phyloP scores from a whole-genome alignment of 148 eudicot genomes.

The Amaranthus palmeri region DNA sequence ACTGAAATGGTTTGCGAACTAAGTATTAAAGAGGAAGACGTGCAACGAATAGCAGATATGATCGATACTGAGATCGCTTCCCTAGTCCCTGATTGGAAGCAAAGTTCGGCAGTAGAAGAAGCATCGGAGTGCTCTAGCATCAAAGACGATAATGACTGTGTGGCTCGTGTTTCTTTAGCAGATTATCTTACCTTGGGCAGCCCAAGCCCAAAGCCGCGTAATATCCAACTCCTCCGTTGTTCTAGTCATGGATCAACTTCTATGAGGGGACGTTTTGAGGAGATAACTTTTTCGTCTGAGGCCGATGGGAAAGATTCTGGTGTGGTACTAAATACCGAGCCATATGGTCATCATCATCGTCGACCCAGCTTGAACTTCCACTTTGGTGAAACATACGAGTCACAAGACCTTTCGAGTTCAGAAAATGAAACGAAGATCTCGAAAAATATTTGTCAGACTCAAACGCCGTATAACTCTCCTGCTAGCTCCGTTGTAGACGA shows the following conservation, averaged over 20 bases:
- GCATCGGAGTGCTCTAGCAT: constrained; percentile 8
- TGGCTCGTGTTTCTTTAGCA: constrained; percentile 22
- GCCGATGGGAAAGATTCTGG: constrained; percentile 35
- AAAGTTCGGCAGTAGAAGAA: constrained; percentile 26
- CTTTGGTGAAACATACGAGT: constrained; percentile 25
- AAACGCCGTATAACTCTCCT: constrained; percentile 32
- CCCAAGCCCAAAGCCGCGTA: constrained; percentile 25
- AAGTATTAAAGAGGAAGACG: constrained; percentile 66
- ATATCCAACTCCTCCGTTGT: constrained; percentile 37
- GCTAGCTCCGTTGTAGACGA: constrained; percentile 23
- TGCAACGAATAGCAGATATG: constrained; percentile 73
- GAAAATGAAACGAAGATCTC: constrained; percentile 22
- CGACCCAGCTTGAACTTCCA: constrained; percentile 34
- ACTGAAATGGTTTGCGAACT: constrained; percentile 80
- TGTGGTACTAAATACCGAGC: constrained; percentile 30
- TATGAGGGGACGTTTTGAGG: constrained; percentile 74
- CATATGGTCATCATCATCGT: constrained; percentile 41
- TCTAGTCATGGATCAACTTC: constrained; percentile 50
- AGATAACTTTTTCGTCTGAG: constrained; percentile 55
- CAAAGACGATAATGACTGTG: constrained; percentile 10
- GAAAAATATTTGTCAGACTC: constrained; percentile 23
- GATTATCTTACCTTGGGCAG: constrained; percentile 36
- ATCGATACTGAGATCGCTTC: constrained; percentile 57
- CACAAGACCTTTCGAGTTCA: constrained; percentile 5
- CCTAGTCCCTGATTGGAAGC: constrained; percentile 63